A percentile compares a stretch with the other conserved stretches of the same genome.
phyloP scores from a whole-genome alignment of 148 eudicot genomes.

The Suaeda aralocaspica region DNA sequence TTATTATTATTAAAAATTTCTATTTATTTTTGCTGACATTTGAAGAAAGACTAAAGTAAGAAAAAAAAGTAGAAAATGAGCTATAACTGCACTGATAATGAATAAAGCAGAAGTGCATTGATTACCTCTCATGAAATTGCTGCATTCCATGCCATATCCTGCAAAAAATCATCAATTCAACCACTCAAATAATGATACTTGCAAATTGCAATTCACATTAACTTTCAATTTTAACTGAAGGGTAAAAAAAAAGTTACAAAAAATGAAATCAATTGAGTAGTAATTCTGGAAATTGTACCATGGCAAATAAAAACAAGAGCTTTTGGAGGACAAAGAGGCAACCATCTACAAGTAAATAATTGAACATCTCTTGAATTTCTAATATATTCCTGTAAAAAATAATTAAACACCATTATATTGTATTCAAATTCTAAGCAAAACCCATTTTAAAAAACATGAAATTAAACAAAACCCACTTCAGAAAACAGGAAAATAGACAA shows the following conservation, averaged over 20 bases:
- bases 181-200: background rate
- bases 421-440: slow-evolving; percentile 13
- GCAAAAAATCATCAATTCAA: slow-evolving; percentile 27
- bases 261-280: background rate
- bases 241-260: background rate
- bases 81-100: no score
- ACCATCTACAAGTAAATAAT: slow-evolving; percentile 95
- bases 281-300: slow-evolving; percentile 35
- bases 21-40: no score
- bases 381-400: slow-evolving; percentile 47
- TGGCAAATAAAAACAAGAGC: slow-evolving; percentile 99
- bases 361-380: slow-evolving; percentile 76
- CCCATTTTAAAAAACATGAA: background rate
- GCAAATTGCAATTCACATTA: no score
- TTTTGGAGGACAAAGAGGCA: slow-evolving; percentile 83
- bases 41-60: no score
- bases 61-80: no score
- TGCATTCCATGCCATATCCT: slow-evolving; percentile 99
- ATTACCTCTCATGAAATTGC: slow-evolving; percentile 93
- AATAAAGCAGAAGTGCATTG: slow-evolving; percentile 19
- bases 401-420: background rate
- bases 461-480: background rate
- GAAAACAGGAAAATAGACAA: no score
- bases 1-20: no score
- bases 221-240: no score